Conservation (phyloP, 2,329 filamentous ascomycete species). For the Westerdykella sp. region DNA sequence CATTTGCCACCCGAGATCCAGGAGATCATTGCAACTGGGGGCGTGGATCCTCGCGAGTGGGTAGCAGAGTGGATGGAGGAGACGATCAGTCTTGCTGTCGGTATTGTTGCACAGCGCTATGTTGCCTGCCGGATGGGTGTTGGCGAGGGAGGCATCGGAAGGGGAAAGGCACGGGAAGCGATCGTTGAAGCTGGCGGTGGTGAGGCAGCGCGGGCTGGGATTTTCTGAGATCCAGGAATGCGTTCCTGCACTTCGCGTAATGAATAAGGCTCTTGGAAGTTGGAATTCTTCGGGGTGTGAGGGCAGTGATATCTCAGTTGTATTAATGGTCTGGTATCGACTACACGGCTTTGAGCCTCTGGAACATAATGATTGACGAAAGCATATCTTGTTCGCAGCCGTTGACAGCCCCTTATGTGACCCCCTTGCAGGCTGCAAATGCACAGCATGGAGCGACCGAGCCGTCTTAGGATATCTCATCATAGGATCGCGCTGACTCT, state of each 20-base stretch:
- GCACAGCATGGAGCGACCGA: no score
- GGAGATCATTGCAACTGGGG: conserved; percentile 68
- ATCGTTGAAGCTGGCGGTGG: conserved; percentile 54
- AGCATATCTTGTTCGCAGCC: background rate
- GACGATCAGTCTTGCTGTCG: conserved; percentile 67
- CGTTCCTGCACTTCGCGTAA: no score
- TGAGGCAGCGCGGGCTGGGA: conserved; percentile 53
- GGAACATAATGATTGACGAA: background rate
- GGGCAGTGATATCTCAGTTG: no score
- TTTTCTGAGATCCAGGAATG: conserved; percentile 17
- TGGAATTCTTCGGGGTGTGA: no score
- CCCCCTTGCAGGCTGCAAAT: no score
- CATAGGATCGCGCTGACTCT: no score
- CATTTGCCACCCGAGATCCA: conserved; percentile 75
- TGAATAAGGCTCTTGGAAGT: no score
- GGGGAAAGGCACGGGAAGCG: conserved; percentile 52
- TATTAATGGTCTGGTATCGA: background rate
- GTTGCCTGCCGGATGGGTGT: conserved; percentile 95
- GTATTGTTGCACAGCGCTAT: conserved; percentile 88
- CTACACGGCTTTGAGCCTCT: background rate
- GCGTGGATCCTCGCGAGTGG: conserved; percentile 92
- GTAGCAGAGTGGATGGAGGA: conserved; percentile 97
- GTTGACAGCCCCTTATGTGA: no score
- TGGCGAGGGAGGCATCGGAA: conserved; percentile 65
- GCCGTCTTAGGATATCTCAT: no score